Base-by-base conservation (phyloP, 306 rosid genomes). In the Trifolium pratense region DNA sequence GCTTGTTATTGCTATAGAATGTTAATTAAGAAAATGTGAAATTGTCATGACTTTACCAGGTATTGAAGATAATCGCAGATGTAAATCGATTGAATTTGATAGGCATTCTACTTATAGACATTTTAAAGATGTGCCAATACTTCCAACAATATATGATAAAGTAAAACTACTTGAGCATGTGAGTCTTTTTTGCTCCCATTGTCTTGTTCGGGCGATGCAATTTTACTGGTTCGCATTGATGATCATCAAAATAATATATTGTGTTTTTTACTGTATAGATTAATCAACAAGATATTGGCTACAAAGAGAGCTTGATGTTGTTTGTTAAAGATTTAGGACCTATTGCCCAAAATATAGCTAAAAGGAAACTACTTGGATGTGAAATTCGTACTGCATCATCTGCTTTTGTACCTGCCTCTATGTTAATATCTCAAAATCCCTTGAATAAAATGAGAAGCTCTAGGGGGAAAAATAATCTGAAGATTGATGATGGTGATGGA, bases 251-350 rank as follows among this genome's bases (percentile, higher is more conserved):
- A 21, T 21, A n/a, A 15, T 52, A 31, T 51, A 16, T 70, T 68
- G 6, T 40, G 66, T 13, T 12, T 42, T 11, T 59, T 3, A 13
- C 73, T 15, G 46, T 29, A 39, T 57, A 90, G 93, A 88, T 81
- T 16, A 78, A 36, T 79, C 86, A 78, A 39, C 83, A 75, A 29
- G 88, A 81, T 21, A 39, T 83, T 55, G 65, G 84, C 1, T 87
- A 87, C 76, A 80, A 31, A 68, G 88, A 90, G 49, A 90, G 92
- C 81, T 82, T 90, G 78, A 84, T 80, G 88, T 5, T 75, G 53
- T 87, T 84, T 71, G 84, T 46, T 36, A 84, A 80, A 72, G 90
- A 75, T 79, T 79, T 90, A 74, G 90, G 92, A 79, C 83, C 80
- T 21, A 58, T 16, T 53, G 92, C 84, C 31, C 83, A 84, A 82